Evolutionary conservation across 768 basidiomycete species (phyloP).

Genomic region (Boletus rubescentipes): DNA sequence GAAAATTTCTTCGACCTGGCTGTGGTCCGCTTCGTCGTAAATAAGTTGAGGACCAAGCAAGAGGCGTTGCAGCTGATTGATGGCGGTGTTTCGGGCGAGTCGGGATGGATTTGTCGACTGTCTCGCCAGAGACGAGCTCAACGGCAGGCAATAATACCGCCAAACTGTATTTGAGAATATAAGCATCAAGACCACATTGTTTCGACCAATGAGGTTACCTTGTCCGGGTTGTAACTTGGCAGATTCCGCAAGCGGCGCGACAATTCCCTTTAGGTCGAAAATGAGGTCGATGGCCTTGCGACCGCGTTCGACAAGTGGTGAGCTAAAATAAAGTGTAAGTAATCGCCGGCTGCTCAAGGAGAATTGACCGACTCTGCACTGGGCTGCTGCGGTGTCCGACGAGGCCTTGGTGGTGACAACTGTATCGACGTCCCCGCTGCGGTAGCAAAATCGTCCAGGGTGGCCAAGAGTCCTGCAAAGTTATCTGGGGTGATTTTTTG

Average conservation of each 20-base stretch:
- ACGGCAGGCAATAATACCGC: slow-evolving; percentile 72
- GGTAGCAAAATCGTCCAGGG: slow-evolving; percentile 86
- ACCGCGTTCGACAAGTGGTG: slow-evolving; percentile 77
- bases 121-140: slow-evolving; percentile 68
- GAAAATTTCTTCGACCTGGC: slow-evolving; percentile 80
- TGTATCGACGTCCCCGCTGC: slow-evolving; percentile 66
- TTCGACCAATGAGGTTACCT: slow-evolving; percentile 19
- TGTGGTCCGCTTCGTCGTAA: slow-evolving; percentile 55
- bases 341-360: neutral
- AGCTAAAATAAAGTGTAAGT: slow-evolving; percentile 41
- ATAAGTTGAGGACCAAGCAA: slow-evolving; percentile 74
- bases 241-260: slow-evolving; percentile 57
- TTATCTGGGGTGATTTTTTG: slow-evolving; percentile 74
- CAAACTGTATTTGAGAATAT: slow-evolving; percentile 53
- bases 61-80: slow-evolving; percentile 79
- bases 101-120: slow-evolving; percentile 82
- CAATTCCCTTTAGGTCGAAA: slow-evolving; percentile 65
- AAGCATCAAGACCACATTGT: slow-evolving; percentile 1
- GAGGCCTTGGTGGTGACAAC: slow-evolving; percentile 53
- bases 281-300: slow-evolving; percentile 80
- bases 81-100: slow-evolving; percentile 81
- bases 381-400: slow-evolving; percentile 49
- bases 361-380: slow-evolving; percentile 46
- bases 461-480: slow-evolving; percentile 71
- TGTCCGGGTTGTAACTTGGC: slow-evolving; percentile 38